phyloP scores from a whole-genome alignment of 257 asterid genomes.

The Solanum appendiculatum region DNA sequence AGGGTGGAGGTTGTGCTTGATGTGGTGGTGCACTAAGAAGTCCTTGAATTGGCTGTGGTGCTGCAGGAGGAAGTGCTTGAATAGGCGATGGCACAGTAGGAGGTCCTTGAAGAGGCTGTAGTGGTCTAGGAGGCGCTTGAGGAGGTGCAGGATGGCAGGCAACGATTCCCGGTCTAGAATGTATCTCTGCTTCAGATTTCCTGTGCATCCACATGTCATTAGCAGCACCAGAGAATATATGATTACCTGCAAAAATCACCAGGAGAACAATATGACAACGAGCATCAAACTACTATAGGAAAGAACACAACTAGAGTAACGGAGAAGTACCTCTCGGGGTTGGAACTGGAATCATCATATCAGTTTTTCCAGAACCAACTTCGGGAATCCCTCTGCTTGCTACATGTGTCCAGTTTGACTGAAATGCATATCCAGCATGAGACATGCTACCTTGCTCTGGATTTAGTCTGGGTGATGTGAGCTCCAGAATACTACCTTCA shows the following conservation, averaged over 20 bases:
- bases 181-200: conserved; percentile 43
- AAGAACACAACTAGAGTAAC: not conserved
- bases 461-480: conserved; percentile 60
- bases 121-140: conserved; percentile 44
- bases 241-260: conserved; percentile 11
- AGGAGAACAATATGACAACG: not conserved
- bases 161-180: conserved; percentile 35
- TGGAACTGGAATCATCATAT: conserved; percentile 15
- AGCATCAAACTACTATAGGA: not conserved
- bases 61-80: conserved; percentile 22
- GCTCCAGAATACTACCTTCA: conserved; percentile 42
- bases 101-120: conserved; percentile 46
- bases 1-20: conserved; percentile 45
- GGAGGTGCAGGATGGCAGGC: conserved; percentile 29
- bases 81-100: conserved; percentile 26
- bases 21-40: conserved; percentile 47
- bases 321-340: conserved; percentile 17
- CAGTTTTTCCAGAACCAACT: conserved; percentile 24
- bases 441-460: conserved; percentile 48
- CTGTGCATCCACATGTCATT: conserved; percentile 29
- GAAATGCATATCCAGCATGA: conserved; percentile 43
- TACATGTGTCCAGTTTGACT: conserved; percentile 44
- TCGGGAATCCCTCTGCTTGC: conserved; percentile 39
- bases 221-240: conserved; percentile 12
- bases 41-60: conserved; percentile 47